Evolutionary conservation across 2,329 filamentous ascomycete genomes (phyloP).

Genomic region (Ascochyta koolunga): DNA sequence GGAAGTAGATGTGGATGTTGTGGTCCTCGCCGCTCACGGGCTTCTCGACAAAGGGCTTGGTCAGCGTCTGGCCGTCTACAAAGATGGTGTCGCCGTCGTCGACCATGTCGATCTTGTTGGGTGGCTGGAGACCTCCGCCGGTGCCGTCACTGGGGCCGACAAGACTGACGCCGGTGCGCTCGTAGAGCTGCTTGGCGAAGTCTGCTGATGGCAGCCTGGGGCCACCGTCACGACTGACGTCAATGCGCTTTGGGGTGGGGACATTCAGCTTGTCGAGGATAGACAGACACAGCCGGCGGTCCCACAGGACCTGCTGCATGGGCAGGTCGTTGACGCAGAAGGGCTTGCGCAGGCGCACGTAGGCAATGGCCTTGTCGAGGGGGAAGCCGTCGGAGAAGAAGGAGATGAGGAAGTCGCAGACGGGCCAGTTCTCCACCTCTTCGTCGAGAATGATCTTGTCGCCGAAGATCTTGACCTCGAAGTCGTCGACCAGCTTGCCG

Average conservation of each 20-base stretch:
- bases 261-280: conserved; percentile 90
- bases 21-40: conserved; percentile 98
- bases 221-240: conserved; percentile 92
- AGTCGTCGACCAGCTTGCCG: conserved; percentile 89
- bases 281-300: conserved; percentile 84
- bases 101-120: conserved; percentile 78
- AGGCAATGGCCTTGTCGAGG: conserved; percentile 94
- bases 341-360: conserved; percentile 88
- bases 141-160: conserved; percentile 73
- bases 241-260: conserved; percentile 83
- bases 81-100: conserved; percentile 87
- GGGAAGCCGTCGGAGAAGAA: conserved; percentile 99
- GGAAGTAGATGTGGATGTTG: conserved; percentile 98
- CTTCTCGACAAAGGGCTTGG: conserved; percentile 97
- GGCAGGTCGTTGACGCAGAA: conserved; percentile 97
- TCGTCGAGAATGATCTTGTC: conserved; percentile 99
- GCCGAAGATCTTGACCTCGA: conserved; percentile 96
- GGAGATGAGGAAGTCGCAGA: conserved; percentile 95
- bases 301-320: conserved; percentile 98
- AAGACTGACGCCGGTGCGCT: conserved; percentile 77
- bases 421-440: conserved; percentile 93
- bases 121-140: conserved; percentile 61
- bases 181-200: conserved; percentile 77
- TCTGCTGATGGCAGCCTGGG: conserved; percentile 79
- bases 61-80: conserved; percentile 81